A percentile compares a stretch with the other conserved stretches of the same genome.
phyloP scores from a whole-genome alignment of 148 eudicot species.

The Chenopodium berlandieri region DNA sequence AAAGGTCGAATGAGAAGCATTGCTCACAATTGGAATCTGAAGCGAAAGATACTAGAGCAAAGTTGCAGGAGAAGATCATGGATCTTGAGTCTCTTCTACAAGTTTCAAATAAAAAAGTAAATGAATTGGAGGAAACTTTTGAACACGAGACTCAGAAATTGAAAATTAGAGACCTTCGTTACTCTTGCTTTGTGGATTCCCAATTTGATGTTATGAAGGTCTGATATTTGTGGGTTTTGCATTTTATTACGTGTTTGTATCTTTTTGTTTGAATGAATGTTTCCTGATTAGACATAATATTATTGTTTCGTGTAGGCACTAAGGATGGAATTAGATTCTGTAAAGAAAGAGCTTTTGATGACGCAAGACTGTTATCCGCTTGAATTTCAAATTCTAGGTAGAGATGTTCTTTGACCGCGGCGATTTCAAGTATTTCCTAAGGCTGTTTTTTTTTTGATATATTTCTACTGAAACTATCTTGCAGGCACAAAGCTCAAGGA shows the following conservation, averaged over 20 bases:
- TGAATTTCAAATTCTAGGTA: constrained; percentile 77
- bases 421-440: not conserved
- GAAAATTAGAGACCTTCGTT: constrained; percentile 60
- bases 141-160: constrained; percentile 56
- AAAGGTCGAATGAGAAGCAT: constrained; percentile 47
- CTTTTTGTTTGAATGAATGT: not conserved
- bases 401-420: constrained; percentile 8
- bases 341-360: constrained; percentile 60
- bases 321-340: constrained; percentile 49
- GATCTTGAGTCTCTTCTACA: constrained; percentile 57
- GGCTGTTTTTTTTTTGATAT: not conserved
- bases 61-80: constrained; percentile 55
- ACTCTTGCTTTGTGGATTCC: constrained; percentile 57
- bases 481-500: constrained; percentile 68
- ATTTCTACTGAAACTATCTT: constrained; percentile 19
- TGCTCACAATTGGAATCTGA: constrained; percentile 47
- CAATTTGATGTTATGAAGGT: constrained; percentile 66
- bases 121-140: constrained; percentile 66
- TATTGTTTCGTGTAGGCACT: constrained; percentile 45
- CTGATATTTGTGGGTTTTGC: constrained; percentile 19
- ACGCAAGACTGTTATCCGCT: constrained; percentile 46
- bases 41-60: constrained; percentile 47
- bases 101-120: constrained; percentile 64
- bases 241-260: not conserved
- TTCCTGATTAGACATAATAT: constrained; percentile 17